A percentile compares a stretch with the other conserved stretches of the same genome.
Evolutionary conservation across 345 rosid genomes (phyloP).

Genomic region (Eucalyptus decipiens): DNA sequence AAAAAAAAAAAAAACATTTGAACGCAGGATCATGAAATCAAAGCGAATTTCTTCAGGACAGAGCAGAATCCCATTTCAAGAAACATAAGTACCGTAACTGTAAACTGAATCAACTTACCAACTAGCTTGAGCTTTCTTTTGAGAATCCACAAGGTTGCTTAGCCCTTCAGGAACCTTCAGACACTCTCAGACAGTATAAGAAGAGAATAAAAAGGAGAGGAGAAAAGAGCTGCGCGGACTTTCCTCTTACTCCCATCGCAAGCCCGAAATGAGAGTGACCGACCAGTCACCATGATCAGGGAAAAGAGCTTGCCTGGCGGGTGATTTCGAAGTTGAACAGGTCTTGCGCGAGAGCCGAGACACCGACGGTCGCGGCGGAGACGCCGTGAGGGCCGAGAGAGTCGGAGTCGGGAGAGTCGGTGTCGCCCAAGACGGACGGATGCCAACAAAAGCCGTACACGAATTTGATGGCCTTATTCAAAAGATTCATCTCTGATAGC

Average conservation of each 20-base stretch:
- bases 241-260: not conserved
- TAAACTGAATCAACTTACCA: conserved; percentile 36
- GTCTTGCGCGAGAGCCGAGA: conserved; percentile 77
- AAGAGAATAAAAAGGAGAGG: not conserved
- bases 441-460: conserved; percentile 33
- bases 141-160: conserved; percentile 50
- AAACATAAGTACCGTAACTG: not conserved
- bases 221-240: not conserved
- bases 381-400: conserved; percentile 35
- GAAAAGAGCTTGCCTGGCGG: conserved; percentile 30
- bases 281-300: not conserved
- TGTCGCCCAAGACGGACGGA: conserved; percentile 23
- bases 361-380: conserved; percentile 44
- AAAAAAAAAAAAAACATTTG: not conserved
- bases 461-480: conserved; percentile 51
- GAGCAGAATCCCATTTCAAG: not conserved
- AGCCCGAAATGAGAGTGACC: not conserved
- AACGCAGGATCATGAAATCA: not conserved
- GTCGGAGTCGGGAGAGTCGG: not conserved
- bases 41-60: not conserved
- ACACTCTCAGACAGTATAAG: not conserved
- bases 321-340: conserved; percentile 61
- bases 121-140: conserved; percentile 78
- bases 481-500: not conserved
- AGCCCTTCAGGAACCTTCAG: conserved; percentile 76